Evolutionary conservation across 306 rosid genomes (phyloP), one percentile per base, ranked within the genome.

Genomic region (Quercus alba): DNA sequence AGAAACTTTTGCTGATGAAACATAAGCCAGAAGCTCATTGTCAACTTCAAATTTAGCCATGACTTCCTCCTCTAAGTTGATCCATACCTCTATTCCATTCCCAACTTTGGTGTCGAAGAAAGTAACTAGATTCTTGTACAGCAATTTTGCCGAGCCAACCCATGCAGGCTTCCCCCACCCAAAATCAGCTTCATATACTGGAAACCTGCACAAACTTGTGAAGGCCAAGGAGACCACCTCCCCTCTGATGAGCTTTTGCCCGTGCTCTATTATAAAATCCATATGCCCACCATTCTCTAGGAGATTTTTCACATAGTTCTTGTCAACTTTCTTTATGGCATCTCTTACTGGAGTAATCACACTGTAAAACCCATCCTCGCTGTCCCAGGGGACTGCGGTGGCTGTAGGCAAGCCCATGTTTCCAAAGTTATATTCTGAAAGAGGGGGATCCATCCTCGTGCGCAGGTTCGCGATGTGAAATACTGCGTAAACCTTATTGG

Each of bases 91-190:
- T 8, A 89, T 85, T 61, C 88, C 91, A 31, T 66, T 86, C 2
- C 81, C 94, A 1, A 20, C 31, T 28, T 73, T 80, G 9, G 84
- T 74, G 61, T 89, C 94, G 49, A 84, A 18, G 59, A 91, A 86
- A 31, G 72, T 81, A 56, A 86, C 85, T 4, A 85, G 69, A 56
- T 88, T 87, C 33, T 87, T 73, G 59, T 81, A 88, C 58, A 80
- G 67, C 26, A 81, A 70, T 1, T 86, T 75, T 0, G 86, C 79
- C 2, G 85, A 80, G 0, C 86, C 86, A 0, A 88, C 91, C 91
- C 88, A 88, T 0, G 81, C 70, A 3, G 91, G 94, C 61, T 80
- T 76, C 0, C 92, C 94, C 89, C 86, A 86, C 4, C 94, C 92
- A 71, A 88, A 88, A 77, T 88, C 91, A 21, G 85, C 78, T 2